These are phyloP conservation scores for Coemansia sp. DNA, from an alignment of 192 early-diverging fungal genomes.

Conservation along the genomic window DNA sequence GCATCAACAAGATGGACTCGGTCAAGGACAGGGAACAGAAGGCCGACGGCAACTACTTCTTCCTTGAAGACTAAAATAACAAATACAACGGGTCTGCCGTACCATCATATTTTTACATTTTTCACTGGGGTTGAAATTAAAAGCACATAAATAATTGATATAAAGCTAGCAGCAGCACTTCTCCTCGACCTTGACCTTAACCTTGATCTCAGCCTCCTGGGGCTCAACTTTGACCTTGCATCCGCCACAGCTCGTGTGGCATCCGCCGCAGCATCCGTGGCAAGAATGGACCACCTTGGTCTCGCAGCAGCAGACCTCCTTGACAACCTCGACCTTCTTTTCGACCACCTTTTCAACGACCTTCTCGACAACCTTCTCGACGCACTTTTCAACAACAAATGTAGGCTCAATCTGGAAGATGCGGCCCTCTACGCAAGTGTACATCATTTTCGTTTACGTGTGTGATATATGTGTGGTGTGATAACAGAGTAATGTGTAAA, in stretches of 20 bases:
- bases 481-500: not conserved
- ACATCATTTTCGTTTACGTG: conserved; percentile 25
- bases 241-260: conserved; percentile 3
- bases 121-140: too few species aligned
- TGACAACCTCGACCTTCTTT: conserved; percentile 28
- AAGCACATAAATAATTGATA: not conserved
- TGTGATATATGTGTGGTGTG: not conserved
- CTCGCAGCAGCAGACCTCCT: conserved; percentile 46
- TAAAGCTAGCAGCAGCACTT: conserved; percentile 13
- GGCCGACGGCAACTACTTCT: conserved; percentile 63
- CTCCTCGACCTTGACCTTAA: conserved; percentile 39
- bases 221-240: conserved; percentile 14
- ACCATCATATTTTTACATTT: too few species aligned
- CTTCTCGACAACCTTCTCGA: conserved; percentile 40
- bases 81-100: too few species aligned
- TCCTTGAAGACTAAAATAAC: conserved; percentile 58
- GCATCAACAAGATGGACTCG: conserved; percentile 96
- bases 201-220: conserved; percentile 37
- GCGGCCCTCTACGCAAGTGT: conserved; percentile 40
- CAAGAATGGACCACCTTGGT: conserved; percentile 10
- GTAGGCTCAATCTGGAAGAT: conserved; percentile 45
- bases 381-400: conserved; percentile 47
- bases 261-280: conserved; percentile 11
- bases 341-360: conserved; percentile 17
- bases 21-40: conserved; percentile 97